phyloP scores from a whole-genome alignment of 202 grass and related monocot species.

The Cymbopogon flexuosus region DNA sequence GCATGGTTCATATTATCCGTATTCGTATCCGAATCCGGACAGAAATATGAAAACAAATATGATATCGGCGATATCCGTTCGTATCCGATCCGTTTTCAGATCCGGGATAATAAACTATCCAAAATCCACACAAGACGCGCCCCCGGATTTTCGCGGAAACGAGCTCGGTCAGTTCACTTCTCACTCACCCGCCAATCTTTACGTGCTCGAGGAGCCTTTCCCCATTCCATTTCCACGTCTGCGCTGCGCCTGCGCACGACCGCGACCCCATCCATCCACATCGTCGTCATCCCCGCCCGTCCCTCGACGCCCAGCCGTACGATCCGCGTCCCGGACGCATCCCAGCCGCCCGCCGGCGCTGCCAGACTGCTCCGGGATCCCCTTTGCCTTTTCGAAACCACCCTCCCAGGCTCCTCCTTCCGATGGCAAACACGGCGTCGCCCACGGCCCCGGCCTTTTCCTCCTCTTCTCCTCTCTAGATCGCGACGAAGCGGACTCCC shows the following conservation, averaged over 20 bases:
- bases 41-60: too few species aligned
- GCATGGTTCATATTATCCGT: too few species aligned
- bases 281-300: background rate
- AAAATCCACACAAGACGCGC: background rate
- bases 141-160: background rate
- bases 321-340: slow-evolving; percentile 21
- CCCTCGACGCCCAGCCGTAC: background rate
- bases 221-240: background rate
- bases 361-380: background rate
- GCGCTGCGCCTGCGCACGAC: background rate
- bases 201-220: slow-evolving; percentile 37
- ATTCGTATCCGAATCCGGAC: too few species aligned
- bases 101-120: too few species aligned
- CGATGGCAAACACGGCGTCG: background rate
- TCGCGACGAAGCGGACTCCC: slow-evolving; percentile 34
- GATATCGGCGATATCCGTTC: too few species aligned
- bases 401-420: background rate
- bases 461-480: background rate
- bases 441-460: background rate
- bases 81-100: too few species aligned
- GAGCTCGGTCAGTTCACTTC: background rate
- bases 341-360: background rate
- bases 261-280: background rate
- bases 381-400: slow-evolving; percentile 31
- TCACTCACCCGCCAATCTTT: slow-evolving; percentile 26